Percentiles rank a stretch among this genome's conserved stretches.
Conservation (phyloP, 2,329 filamentous ascomycete species). For the Pseudogymnoascus sp. region DNA sequence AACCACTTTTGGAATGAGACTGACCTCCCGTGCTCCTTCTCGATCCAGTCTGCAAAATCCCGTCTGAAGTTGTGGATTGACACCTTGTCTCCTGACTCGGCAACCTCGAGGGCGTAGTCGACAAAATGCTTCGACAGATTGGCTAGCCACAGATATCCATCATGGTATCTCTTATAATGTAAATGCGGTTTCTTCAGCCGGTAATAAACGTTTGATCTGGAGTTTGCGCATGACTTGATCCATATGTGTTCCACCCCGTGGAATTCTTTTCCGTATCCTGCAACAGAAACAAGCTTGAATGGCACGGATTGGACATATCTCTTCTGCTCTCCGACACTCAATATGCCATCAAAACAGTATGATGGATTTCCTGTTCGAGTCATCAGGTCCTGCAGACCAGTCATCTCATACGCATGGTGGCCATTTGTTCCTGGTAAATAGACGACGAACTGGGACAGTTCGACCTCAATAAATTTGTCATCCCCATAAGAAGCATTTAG, state of each 20-base stretch:
- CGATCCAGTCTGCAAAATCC: constrained; percentile 53
- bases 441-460: constrained; percentile 51
- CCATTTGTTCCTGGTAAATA: constrained; percentile 38
- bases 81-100: constrained; percentile 30
- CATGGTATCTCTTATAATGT: constrained; percentile 57
- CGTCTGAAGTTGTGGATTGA: constrained; percentile 49
- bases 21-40: constrained; percentile 36
- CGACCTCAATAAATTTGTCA: constrained; percentile 36
- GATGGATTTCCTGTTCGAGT: constrained; percentile 30
- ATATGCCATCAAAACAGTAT: constrained; percentile 54
- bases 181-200: constrained; percentile 46
- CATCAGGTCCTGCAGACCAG: constrained; percentile 46
- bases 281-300: constrained; percentile 56
- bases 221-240: constrained; percentile 49
- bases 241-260: constrained; percentile 52
- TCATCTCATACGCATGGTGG: constrained; percentile 42
- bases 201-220: constrained; percentile 52
- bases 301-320: constrained; percentile 48
- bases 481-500: constrained; percentile 1
- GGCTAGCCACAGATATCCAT: constrained; percentile 63
- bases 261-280: constrained; percentile 51
- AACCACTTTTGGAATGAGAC: constrained; percentile 49
- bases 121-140: constrained; percentile 65
- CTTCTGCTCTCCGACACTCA: constrained; percentile 38
- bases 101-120: constrained; percentile 42